Evolutionary conservation across 768 basidiomycete genomes (phyloP).

Genomic region (Lepiota brunneoincarnata): DNA sequence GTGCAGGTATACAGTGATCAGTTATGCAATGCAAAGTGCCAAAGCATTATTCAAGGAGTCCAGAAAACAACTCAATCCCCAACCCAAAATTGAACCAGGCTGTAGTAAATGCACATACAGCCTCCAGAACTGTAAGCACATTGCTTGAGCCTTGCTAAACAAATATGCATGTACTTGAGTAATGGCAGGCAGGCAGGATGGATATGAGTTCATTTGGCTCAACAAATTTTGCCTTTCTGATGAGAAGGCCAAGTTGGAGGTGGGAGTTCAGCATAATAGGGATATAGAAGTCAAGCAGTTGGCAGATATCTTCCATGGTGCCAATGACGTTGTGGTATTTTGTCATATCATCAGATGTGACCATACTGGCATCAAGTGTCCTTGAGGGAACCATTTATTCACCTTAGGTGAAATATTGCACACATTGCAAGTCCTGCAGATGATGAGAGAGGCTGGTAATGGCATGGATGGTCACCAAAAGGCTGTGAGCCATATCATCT

Average conservation of each 20-base stretch:
- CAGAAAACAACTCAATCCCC: neutral
- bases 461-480: neutral
- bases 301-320: constrained; percentile 10
- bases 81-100: neutral
- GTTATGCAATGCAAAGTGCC: constrained; percentile 8
- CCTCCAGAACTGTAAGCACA: neutral
- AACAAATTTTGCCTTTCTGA: constrained; percentile 10
- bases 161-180: neutral
- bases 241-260: neutral
- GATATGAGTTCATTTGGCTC: constrained; percentile 8
- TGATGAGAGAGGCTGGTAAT: neutral
- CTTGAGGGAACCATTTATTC: constrained; percentile 6
- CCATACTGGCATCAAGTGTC: constrained; percentile 3
- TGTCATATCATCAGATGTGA: constrained; percentile 3
- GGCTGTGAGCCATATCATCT: neutral
- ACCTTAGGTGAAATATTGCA: constrained; percentile 9
- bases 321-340: constrained; percentile 6
- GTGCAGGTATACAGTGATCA: constrained; percentile 3
- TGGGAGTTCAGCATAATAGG: neutral
- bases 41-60: neutral
- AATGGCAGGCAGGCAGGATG: neutral
- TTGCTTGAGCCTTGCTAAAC: neutral
- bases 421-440: neutral
- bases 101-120: neutral
- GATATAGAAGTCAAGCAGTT: neutral